phyloP scores from a whole-genome alignment of 441 rosid genomes.

The Populus hybrid region DNA sequence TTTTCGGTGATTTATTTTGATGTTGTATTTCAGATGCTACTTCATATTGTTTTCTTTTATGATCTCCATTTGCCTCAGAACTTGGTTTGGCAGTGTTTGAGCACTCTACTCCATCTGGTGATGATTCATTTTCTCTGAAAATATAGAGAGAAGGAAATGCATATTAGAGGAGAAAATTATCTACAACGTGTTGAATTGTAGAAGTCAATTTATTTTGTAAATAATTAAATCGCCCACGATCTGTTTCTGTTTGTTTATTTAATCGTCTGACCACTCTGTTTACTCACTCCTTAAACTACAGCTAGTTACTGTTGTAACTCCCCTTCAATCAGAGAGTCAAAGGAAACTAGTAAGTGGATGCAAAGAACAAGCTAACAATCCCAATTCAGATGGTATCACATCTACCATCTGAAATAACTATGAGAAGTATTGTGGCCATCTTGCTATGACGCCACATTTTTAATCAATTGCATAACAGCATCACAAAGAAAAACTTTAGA shows the following conservation, averaged over 20 bases:
- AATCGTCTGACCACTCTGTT: background rate
- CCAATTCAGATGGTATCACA: background rate
- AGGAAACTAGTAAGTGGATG: background rate
- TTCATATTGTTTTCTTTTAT: conserved; percentile 74
- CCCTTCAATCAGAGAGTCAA: background rate
- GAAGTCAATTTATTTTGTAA: background rate
- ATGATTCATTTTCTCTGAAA: conserved; percentile 45
- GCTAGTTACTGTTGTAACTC: background rate
- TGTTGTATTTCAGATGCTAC: conserved; percentile 33
- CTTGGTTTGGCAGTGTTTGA: conserved; percentile 25
- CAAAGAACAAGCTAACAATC: background rate
- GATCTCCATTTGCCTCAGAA: conserved; percentile 46
- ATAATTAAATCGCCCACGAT: background rate
- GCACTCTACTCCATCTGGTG: conserved; percentile 37
- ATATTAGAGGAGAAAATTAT: background rate
- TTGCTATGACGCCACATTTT: background rate
- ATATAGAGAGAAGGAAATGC: conserved; percentile 2
- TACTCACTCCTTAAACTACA: background rate
- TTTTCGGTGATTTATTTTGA: conserved; percentile 51
- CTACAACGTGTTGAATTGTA: background rate
- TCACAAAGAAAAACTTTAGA: background rate
- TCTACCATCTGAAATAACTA: background rate
- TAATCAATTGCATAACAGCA: background rate
- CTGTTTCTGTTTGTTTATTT: background rate
- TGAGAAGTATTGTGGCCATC: background rate